phyloP scores from a whole-genome alignment of 192 early-diverging fungal genomes.

The Coemansia sp. region DNA sequence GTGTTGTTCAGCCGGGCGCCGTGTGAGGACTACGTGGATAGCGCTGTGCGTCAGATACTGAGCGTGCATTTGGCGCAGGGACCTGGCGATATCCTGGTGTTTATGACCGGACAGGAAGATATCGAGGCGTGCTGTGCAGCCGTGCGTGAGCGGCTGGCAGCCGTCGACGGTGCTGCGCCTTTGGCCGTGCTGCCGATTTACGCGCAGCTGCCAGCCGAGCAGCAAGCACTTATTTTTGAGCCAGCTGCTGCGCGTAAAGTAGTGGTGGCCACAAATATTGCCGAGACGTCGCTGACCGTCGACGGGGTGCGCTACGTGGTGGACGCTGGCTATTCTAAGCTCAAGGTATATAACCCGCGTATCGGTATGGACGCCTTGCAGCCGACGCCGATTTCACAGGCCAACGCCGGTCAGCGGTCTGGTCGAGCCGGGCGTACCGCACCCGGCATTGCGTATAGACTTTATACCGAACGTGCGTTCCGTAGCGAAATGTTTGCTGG shows the following conservation, averaged over 20 bases:
- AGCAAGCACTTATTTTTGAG: slow-evolving; percentile 96
- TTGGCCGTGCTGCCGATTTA: slow-evolving; percentile 92
- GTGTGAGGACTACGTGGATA: slow-evolving; percentile 93
- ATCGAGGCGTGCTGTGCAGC: slow-evolving; percentile 84
- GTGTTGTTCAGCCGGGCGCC: slow-evolving; percentile 92
- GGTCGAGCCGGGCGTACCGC: slow-evolving; percentile 97
- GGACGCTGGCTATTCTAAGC: slow-evolving; percentile 94
- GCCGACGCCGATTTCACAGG: slow-evolving; percentile 91
- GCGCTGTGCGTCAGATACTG: slow-evolving; percentile 89
- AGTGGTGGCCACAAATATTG: slow-evolving; percentile 98
- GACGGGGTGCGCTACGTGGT: slow-evolving; percentile 97
- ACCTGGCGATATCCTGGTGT: slow-evolving; percentile 90
- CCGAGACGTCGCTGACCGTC: slow-evolving; percentile 97
- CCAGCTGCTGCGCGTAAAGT: slow-evolving; percentile 85
- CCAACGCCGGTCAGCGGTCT: slow-evolving; percentile 89
- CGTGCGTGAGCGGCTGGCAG: slow-evolving; percentile 69
- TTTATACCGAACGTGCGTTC: slow-evolving; percentile 94
- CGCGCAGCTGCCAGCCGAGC: slow-evolving; percentile 88
- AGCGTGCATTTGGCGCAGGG: slow-evolving; percentile 95
- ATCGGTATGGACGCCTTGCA: slow-evolving; percentile 97
- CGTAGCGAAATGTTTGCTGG: slow-evolving; percentile 92
- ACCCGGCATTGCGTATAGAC: slow-evolving; percentile 91
- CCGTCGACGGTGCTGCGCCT: slow-evolving; percentile 60
- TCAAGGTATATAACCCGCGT: slow-evolving; percentile 94
- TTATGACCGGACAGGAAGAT: slow-evolving; percentile 98